Conservation (phyloP, 257 asterid species). For the Misopates orontium region DNA sequence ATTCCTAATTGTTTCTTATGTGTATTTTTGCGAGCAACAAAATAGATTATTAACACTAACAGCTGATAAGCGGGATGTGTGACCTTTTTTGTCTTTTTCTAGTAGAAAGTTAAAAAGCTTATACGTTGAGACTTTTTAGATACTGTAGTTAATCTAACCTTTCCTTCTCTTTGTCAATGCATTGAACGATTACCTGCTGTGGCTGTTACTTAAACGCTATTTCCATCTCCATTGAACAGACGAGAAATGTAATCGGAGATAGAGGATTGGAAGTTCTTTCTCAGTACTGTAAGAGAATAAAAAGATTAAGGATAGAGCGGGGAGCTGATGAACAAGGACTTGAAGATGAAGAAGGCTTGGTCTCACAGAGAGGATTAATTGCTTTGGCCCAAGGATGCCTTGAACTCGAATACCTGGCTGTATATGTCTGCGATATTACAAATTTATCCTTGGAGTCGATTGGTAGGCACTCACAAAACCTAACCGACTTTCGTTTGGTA, state of each 20-base stretch:
- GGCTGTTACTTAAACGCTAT: not conserved
- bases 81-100: too few species aligned
- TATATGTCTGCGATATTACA: conserved; percentile 49
- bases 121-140: not conserved
- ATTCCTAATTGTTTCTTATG: not conserved
- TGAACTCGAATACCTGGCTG: conserved; percentile 47
- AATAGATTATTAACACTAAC: not conserved
- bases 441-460: conserved; percentile 59
- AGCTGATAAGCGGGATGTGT: not conserved
- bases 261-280: conserved; percentile 80
- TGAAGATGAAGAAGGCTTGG: conserved; percentile 58
- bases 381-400: conserved; percentile 54
- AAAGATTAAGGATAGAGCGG: conserved; percentile 51
- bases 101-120: not conserved
- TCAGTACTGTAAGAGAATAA: conserved; percentile 50
- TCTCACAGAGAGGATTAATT: conserved; percentile 49
- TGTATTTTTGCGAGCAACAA: not conserved
- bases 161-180: not conserved
- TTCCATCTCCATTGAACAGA: conserved; percentile 39
- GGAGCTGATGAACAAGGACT: conserved; percentile 52
- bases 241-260: conserved; percentile 82
- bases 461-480: conserved; percentile 58
- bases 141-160: not conserved
- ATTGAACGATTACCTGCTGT: conserved; percentile 3
- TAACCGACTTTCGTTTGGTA: conserved; percentile 73